A percentile compares a stretch with the other conserved stretches of the same genome.
phyloP scores from a whole-genome alignment of 108 stramenopile species.

The Fistulifera pelliculosa region DNA sequence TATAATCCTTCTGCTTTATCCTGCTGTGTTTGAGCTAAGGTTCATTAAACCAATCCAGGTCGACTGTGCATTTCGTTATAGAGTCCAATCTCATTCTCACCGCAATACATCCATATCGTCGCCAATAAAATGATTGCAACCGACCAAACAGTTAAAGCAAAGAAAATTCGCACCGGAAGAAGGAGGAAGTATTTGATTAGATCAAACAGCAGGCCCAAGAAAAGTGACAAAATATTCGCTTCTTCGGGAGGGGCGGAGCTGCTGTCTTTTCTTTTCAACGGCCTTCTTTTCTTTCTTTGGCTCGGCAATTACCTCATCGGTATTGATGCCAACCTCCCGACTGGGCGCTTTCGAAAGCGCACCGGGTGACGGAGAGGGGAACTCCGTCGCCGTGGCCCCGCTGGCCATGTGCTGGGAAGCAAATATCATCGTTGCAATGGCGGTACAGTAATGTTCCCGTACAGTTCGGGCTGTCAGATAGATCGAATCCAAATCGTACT shows the following conservation, averaged over 20 bases:
- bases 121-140: constrained; percentile 5
- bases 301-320: constrained; percentile 8
- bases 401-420: constrained; percentile 47
- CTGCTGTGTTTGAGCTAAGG: too few species aligned
- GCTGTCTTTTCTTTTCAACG: constrained; percentile 1
- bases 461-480: constrained; percentile 63
- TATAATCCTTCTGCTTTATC: too few species aligned
- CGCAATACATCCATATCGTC: constrained; percentile 5
- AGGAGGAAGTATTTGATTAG: constrained; percentile 34
- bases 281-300: constrained; percentile 1
- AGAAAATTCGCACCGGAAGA: constrained; percentile 33
- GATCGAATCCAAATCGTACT: constrained; percentile 62
- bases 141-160: constrained; percentile 10
- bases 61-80: too few species aligned
- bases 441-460: constrained; percentile 63
- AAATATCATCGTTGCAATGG: constrained; percentile 21
- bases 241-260: constrained; percentile 20
- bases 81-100: too few species aligned
- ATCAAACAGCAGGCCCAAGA: constrained; percentile 44
- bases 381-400: neutral
- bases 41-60: too few species aligned
- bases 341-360: constrained; percentile 4
- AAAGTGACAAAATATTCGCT: constrained; percentile 38
- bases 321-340: constrained; percentile 13
- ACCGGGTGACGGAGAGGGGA: constrained; percentile 4